Evolutionary conservation across 2,329 filamentous ascomycete species (phyloP), one percentile per base, ranked within the genome.

Genomic region (Penicillium sp.): DNA sequence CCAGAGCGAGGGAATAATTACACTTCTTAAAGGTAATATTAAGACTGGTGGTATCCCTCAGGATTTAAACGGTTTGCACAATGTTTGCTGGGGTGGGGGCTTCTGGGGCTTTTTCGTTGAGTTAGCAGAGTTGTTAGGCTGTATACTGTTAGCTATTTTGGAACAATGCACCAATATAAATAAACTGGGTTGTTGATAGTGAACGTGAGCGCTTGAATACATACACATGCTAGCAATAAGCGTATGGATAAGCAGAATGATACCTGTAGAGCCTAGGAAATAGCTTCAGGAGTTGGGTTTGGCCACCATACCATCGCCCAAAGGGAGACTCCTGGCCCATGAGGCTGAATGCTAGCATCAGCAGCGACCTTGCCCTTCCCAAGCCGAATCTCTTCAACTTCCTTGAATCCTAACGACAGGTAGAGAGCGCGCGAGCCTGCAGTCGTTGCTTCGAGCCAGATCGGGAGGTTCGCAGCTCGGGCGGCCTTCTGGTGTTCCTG

Each of bases 21-120:
- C 8, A 52, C 80, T 80, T 77, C 77, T 58, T 82, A 83, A 61
- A 65, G 73, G 72, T 63, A 77, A 74, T 35, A 72, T 76, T 22
- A 62, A 64, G 11, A 74, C 73, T 5, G 75, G 75, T 9, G 73
- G 76, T 9, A 77, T 77, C 50, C 71, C 74, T 9, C 71, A 40
- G 35, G 68, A 76, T 51, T 53, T 72, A 18, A 58, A 68, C 43
- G 53, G 48, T 10, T 14, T 56, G 59, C 13, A 55, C 22, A 37
- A 48, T 14, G 35, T 51, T 9, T 62, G 53, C 26, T 54, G 39
- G 49, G 22, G 2, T 26, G 24, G 2, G 24, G 7, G 8, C 26
- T 32, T 40, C 5, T n/a, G n/a, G n/a, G n/a, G n/a, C n/a, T 13
- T 2, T 64, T 61, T 35, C 16, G 42, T 24, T 5, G 13, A 34